phyloP scores from a whole-genome alignment of 257 asterid genomes.

The Nicotiana sylvestris region DNA sequence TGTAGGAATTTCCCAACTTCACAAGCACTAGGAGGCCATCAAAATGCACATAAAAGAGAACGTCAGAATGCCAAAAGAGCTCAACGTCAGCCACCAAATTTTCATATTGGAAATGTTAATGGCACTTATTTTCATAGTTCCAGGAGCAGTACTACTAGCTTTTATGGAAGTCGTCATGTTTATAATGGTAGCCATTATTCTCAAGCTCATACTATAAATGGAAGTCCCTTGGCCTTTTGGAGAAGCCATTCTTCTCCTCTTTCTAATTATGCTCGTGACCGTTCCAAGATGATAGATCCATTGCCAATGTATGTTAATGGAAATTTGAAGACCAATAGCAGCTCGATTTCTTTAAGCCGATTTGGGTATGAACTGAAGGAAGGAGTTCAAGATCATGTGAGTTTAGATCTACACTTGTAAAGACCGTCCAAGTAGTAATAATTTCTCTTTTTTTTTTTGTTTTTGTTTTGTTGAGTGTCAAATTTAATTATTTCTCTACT shows the following conservation, averaged over 20 bases:
- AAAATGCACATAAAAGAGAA: slow-evolving; percentile 13
- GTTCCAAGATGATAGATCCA: too few relatives aligned
- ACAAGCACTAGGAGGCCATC: slow-evolving; percentile 18
- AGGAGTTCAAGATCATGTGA: slow-evolving; percentile 63
- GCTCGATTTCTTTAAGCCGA: slow-evolving; percentile 31
- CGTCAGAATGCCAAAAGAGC: slow-evolving; percentile 11
- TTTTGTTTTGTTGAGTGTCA: neutral
- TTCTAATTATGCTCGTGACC: slow-evolving; percentile 1
- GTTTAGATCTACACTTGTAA: slow-evolving; percentile 85
- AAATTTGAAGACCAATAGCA: slow-evolving; percentile 21
- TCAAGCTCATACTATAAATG: slow-evolving; percentile 37
- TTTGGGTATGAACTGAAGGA: slow-evolving; percentile 44
- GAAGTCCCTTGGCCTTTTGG: slow-evolving; percentile 63
- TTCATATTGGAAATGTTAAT: neutral
- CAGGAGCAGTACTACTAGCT: slow-evolving; percentile 20
- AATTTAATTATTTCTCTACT: too few relatives aligned
- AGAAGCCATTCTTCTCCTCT: slow-evolving; percentile 13
- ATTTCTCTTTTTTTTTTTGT: neutral
- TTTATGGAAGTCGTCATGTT: slow-evolving; percentile 20
- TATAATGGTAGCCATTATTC: slow-evolving; percentile 5
- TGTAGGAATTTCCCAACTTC: slow-evolving; percentile 11
- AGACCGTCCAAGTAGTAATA: neutral
- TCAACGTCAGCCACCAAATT: neutral
- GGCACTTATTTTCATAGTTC: slow-evolving; percentile 19
- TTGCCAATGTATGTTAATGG: slow-evolving; percentile 24